These are phyloP conservation scores for Puccinellia tenuiflora DNA, from an alignment of 176 grass and related monocot genomes.

Conservation along the genomic window DNA sequence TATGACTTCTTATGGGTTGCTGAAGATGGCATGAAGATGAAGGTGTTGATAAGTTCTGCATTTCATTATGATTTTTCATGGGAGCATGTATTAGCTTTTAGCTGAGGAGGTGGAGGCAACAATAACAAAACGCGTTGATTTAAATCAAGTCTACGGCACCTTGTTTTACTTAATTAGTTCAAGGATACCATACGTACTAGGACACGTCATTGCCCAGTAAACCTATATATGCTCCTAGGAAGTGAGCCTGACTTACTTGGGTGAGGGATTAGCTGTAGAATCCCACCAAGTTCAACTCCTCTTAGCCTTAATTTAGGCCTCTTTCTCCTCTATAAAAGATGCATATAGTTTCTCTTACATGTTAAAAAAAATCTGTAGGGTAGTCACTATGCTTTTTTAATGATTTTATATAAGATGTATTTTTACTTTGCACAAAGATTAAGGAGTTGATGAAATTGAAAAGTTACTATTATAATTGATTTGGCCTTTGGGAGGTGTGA, in stretches of 20 bases:
- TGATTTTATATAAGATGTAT: not conserved
- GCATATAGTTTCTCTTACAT: not conserved
- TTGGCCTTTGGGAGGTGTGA: not conserved
- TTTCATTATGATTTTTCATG: not conserved
- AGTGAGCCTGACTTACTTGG: not conserved
- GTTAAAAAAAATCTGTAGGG: not conserved
- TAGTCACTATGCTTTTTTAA: not conserved
- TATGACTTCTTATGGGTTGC: slow-evolving; percentile 82
- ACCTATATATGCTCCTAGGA: not conserved
- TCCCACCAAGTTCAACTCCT: not conserved
- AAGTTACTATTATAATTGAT: not conserved
- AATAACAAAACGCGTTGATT: not conserved
- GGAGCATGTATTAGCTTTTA: not conserved
- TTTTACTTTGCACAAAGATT: not conserved
- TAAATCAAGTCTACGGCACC: not conserved
- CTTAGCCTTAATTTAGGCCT: not conserved
- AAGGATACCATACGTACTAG: not conserved
- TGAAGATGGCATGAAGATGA: slow-evolving; percentile 99
- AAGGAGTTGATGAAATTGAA: not conserved
- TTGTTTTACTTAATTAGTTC: not conserved
- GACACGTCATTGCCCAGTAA: not conserved
- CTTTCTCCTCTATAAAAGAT: not conserved
- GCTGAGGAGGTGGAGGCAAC: not conserved
- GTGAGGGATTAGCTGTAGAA: not conserved
- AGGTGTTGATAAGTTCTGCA: slow-evolving; percentile 23